phyloP scores from a whole-genome alignment of 306 rosid species.

The Herpetospermum pedunculosum region DNA sequence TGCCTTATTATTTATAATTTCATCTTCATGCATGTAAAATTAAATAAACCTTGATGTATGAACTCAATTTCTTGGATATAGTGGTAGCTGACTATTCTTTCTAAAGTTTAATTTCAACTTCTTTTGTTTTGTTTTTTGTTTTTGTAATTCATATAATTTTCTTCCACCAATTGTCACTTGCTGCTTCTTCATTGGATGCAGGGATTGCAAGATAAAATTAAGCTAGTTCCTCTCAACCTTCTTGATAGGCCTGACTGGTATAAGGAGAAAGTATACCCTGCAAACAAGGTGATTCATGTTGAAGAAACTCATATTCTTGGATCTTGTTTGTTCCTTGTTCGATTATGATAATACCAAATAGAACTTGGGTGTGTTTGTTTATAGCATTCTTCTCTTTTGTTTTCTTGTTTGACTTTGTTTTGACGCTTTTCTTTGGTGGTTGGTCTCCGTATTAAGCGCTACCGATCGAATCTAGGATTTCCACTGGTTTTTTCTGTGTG shows the following conservation, averaged over 20 bases:
- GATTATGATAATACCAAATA: no score
- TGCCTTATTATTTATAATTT: neutral
- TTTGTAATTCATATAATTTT: neutral
- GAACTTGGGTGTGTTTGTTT: no score
- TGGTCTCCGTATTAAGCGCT: no score
- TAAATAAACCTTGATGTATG: neutral
- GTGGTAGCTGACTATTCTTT: neutral
- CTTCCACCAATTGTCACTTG: neutral
- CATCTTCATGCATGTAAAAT: neutral
- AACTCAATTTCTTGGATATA: neutral
- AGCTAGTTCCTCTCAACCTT: conserved; percentile 55
- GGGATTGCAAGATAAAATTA: conserved; percentile 64
- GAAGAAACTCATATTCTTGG: neutral
- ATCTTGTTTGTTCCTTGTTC: neutral
- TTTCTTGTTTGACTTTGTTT: no score
- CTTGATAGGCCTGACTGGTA: conserved; percentile 70
- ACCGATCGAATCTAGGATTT: no score
- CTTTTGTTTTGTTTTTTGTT: neutral
- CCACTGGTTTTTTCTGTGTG: no score
- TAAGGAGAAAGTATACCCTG: conserved; percentile 62
- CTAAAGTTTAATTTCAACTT: neutral
- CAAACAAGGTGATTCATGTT: conserved; percentile 37
- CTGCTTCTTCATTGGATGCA: conserved; percentile 14
- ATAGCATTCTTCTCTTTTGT: no score
- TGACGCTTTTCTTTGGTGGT: no score